phyloP scores from a whole-genome alignment of 1,284 basidiomycete genomes.

The Malassezia vespertilionis region DNA sequence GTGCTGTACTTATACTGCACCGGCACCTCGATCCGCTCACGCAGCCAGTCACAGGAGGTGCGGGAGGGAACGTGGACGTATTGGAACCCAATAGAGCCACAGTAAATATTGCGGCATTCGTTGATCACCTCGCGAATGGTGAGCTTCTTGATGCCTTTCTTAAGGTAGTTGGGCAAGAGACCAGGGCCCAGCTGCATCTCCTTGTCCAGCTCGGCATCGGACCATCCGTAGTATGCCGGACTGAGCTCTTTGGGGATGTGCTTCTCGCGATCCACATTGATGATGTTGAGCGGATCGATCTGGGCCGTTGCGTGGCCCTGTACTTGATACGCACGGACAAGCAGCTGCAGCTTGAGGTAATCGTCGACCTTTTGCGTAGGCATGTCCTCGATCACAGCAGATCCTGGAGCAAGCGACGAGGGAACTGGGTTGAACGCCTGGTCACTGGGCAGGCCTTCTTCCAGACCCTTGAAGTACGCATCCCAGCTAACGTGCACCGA shows the following conservation, averaged over 20 bases:
- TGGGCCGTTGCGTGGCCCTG: slow-evolving; percentile 92
- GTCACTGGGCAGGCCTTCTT: slow-evolving; percentile 70
- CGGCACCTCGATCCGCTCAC: slow-evolving; percentile 88
- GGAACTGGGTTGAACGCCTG: slow-evolving; percentile 81
- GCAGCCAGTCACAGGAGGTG: slow-evolving; percentile 98
- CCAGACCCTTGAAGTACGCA: slow-evolving; percentile 84
- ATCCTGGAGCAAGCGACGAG: slow-evolving; percentile 52
- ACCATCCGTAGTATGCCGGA: slow-evolving; percentile 66
- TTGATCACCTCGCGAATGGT: slow-evolving; percentile 84
- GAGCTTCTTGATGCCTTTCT: slow-evolving; percentile 76
- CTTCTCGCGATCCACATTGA: slow-evolving; percentile 58
- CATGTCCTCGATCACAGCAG: slow-evolving; percentile 51
- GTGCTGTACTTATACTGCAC: slow-evolving; percentile 96
- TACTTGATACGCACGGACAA: slow-evolving; percentile 88
- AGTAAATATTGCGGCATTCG: slow-evolving; percentile 85
- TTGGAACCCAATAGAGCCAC: slow-evolving; percentile 86
- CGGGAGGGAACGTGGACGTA: slow-evolving; percentile 98
- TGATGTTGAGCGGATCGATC: slow-evolving; percentile 86
- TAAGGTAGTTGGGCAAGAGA: slow-evolving; percentile 81
- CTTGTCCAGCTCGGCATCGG: slow-evolving; percentile 82
- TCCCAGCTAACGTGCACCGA: slow-evolving; percentile 92
- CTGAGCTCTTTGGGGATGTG: slow-evolving; percentile 38
- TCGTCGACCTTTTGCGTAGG: slow-evolving; percentile 68
- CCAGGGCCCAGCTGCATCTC: slow-evolving; percentile 89
- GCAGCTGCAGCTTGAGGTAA: slow-evolving; percentile 62